Conservation (phyloP, 164 flowering plant species). For the Stephania cephalantha region DNA sequence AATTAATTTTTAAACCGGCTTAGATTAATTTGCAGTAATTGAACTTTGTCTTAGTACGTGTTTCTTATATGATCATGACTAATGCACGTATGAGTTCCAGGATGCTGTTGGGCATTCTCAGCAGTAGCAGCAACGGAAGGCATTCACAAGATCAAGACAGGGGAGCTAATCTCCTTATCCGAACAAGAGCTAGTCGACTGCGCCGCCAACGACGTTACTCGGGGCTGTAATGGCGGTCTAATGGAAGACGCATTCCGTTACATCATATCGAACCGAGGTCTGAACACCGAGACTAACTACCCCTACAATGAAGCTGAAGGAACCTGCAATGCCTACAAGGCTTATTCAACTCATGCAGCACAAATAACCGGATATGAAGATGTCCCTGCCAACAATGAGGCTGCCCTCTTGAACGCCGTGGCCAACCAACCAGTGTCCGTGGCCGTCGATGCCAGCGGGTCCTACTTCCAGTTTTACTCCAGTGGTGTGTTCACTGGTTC, state of each 20-base stretch:
- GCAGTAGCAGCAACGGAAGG: not conserved
- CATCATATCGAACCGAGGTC: not conserved
- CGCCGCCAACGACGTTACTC: not conserved
- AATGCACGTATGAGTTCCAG: not conserved
- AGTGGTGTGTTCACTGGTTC: conserved; percentile 1
- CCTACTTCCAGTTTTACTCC: not conserved
- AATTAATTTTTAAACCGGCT: too few relatives aligned
- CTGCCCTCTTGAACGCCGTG: not conserved
- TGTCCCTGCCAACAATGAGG: not conserved
- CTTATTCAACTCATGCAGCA: not conserved
- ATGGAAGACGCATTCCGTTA: not conserved
- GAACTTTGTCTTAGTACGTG: too few relatives aligned
- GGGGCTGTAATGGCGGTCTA: not conserved
- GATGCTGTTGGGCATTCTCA: not conserved
- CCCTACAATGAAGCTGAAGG: not conserved
- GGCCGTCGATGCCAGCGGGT: not conserved
- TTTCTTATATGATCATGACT: too few relatives aligned
- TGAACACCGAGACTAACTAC: not conserved
- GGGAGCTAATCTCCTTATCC: not conserved
- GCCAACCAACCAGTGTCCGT: not conserved
- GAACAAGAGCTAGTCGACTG: not conserved
- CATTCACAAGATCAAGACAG: not conserved
- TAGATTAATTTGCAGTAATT: too few relatives aligned
- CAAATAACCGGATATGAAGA: not conserved
- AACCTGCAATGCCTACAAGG: not conserved